These are phyloP conservation scores for Beta vulgaris DNA, from an alignment of 148 eudicot genomes.

Conservation along the genomic window DNA sequence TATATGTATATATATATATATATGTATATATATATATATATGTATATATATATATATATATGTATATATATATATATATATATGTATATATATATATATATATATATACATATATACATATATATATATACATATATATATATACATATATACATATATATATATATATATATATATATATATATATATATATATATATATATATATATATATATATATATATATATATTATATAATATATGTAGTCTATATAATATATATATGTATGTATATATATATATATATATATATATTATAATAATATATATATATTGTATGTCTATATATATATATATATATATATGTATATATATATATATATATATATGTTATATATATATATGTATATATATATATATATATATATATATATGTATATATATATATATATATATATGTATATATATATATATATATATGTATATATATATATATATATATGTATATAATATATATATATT, in stretches of 20 bases:
- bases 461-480: neutral
- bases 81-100: neutral
- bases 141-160: neutral
- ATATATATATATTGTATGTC: neutral
- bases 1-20: neutral
- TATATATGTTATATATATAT: too few species aligned
- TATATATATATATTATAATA: neutral
- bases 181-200: too few species aligned
- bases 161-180: too few species aligned
- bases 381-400: neutral
- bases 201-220: too few species aligned
- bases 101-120: neutral
- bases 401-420: neutral
- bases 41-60: neutral
- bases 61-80: constrained; percentile 1
- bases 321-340: too few species aligned
- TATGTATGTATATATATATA: neutral
- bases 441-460: neutral
- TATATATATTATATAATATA: too few species aligned
- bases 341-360: too few species aligned
- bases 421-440: neutral
- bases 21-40: neutral
- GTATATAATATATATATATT: too few species aligned
- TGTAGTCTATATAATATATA: too few species aligned
- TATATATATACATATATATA: neutral